phyloP scores from a whole-genome alignment of 495 filamentous ascomycete genomes.

The Penicillium nucicola region DNA sequence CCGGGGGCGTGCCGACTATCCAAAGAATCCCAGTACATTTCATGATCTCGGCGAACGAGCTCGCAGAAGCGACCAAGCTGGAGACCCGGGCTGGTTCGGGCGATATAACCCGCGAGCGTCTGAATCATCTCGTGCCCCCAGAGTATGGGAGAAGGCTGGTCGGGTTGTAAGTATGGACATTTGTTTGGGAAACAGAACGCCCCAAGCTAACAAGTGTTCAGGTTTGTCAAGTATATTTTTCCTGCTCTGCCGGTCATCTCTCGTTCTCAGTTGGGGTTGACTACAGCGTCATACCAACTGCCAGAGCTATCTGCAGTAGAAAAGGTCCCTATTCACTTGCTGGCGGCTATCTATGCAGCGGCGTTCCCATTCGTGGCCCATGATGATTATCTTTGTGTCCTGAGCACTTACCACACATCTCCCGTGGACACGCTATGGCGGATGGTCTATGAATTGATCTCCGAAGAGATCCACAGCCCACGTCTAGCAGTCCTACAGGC shows the following conservation, averaged over 20 bases:
- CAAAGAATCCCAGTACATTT: constrained; percentile 36
- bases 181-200: too few species aligned
- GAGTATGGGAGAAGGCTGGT: constrained; percentile 30
- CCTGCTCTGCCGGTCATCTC: constrained; percentile 32
- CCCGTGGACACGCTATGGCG: constrained; percentile 30
- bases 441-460: constrained; percentile 29
- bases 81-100: constrained; percentile 21
- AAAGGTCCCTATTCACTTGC: constrained; percentile 26
- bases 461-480: constrained; percentile 34
- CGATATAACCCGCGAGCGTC: constrained; percentile 21
- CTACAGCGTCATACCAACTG: constrained; percentile 10
- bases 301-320: constrained; percentile 17
- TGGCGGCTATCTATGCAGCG: constrained; percentile 37
- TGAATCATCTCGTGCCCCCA: constrained; percentile 23
- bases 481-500: constrained; percentile 34
- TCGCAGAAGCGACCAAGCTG: constrained; percentile 17
- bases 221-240: constrained; percentile 32
- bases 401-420: constrained; percentile 27
- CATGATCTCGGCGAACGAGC: constrained; percentile 29
- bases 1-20: constrained; percentile 32
- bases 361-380: constrained; percentile 30
- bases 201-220: constrained; percentile 4
- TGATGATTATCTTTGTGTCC: constrained; percentile 31
- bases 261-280: constrained; percentile 26
- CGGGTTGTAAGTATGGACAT: constrained; percentile 25